Evolutionary conservation across 2,329 filamentous ascomycete genomes (phyloP), one percentile per base, ranked within the genome.

Genomic region (Alternaria panax): DNA sequence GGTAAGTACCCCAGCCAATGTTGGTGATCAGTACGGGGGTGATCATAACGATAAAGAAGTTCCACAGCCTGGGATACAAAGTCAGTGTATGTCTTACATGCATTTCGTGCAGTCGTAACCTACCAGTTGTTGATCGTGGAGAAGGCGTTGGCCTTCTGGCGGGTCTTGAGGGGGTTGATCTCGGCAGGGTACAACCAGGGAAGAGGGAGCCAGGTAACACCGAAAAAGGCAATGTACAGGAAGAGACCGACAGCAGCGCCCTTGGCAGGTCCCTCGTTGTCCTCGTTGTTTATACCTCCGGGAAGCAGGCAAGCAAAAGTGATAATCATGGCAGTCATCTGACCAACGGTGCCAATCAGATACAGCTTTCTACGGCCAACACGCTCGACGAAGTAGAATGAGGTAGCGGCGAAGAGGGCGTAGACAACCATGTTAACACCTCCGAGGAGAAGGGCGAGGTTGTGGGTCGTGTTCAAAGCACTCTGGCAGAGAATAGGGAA

Each of bases 191-290:
- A 87, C 75, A 77, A 65, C 87, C 87, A 90, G 1, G 87, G 87
- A 24, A 89, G 81, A 16, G 87, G 87, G 7, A 89, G 73, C 83
- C 86, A 89, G 1, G 86, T 87, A 0, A 87, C 87, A 32, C 88
- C 88, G 63, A 90, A 90, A 55, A 87, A 88, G 5, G 87, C 86
- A 68, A 90, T 90, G 76, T 90, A 91, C 3, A 87, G 83, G 78
- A 91, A 91, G 12, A 91, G 63, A 57, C 88, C 88, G 3, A 89
- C 87, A 9, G 84, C 82, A 1, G 83, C 81, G 28, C 82, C 81
- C 61, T 83, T 82, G 24, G 82, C 79, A 45, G 80, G 73, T 8
- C 54, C 66, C 2, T 69, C 28, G 1, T 68, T 74, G 32, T 65
- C 22, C 14, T 25, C 45, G 30, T 48, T 48, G 1, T 48, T 2